Conservation (phyloP, 1,284 basidiomycete species). For the Agaricales sp. region DNA sequence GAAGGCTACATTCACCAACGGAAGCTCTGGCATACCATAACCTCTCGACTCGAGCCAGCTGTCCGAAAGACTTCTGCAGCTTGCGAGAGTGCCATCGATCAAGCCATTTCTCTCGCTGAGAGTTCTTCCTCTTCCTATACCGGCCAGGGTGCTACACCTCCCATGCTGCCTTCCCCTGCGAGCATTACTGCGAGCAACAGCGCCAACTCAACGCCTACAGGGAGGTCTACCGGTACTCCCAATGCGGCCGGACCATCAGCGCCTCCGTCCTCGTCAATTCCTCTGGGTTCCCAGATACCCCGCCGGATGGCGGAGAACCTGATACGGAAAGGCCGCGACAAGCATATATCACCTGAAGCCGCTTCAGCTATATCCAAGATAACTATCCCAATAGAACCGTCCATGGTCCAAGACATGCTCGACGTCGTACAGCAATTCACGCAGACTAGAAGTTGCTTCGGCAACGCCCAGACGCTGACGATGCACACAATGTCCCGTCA, state of each 20-base stretch:
- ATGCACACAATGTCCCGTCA: constrained; percentile 53
- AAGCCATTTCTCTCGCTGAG: constrained; percentile 16
- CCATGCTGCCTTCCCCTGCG: constrained; percentile 68
- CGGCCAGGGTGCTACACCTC: constrained; percentile 36
- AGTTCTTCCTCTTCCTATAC: constrained; percentile 24
- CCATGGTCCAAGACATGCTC: constrained; percentile 14
- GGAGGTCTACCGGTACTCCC: constrained; percentile 37
- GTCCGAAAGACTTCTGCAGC: constrained; percentile 28
- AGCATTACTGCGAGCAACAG: constrained; percentile 53
- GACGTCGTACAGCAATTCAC: constrained; percentile 7
- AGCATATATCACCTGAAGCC: constrained; percentile 19
- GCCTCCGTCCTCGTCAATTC: constrained; percentile 13
- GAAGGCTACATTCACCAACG: constrained; percentile 59
- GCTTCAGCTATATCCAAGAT: constrained; percentile 24
- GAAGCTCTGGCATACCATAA: constrained; percentile 39
- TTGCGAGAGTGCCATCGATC: constrained; percentile 6
- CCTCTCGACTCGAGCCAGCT: constrained; percentile 31
- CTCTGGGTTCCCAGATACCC: background rate
- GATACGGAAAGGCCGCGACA: too few relatives aligned
- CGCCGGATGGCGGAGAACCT: background rate
- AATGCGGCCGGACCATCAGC: constrained; percentile 19
- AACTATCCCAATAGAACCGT: constrained; percentile 23
- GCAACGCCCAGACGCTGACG: constrained; percentile 21
- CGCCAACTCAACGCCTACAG: constrained; percentile 64
- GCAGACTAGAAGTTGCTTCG: constrained; percentile 7